A percentile compares a stretch with the other conserved stretches of the same genome.
Conservation (phyloP, 192 early-diverging fungal species). For the Irineochytrium annulatum region DNA sequence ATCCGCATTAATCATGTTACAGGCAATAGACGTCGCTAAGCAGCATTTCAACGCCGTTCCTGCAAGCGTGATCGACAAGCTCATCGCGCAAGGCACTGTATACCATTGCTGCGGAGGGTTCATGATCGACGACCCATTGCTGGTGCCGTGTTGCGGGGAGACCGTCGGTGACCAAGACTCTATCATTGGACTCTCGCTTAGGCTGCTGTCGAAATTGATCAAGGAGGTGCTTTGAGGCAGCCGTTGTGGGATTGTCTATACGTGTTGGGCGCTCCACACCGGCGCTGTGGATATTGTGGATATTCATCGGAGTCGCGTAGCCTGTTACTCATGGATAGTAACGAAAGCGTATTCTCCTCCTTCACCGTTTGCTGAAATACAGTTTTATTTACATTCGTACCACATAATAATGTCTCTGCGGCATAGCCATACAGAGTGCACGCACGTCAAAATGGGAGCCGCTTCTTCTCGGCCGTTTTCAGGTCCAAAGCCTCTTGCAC, state of each 20-base stretch:
- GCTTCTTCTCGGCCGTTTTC: constrained; percentile 32
- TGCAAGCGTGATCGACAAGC: constrained; percentile 31
- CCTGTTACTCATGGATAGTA: too few species aligned
- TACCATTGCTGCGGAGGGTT: constrained; percentile 48
- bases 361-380: too few species aligned
- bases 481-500: constrained; percentile 28
- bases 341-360: too few species aligned
- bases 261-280: too few species aligned
- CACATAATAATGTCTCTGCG: too few species aligned
- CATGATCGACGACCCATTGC: constrained; percentile 46
- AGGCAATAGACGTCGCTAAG: constrained; percentile 37
- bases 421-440: too few species aligned
- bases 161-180: constrained; percentile 47
- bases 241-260: too few species aligned
- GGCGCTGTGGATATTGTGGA: too few species aligned
- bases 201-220: too few species aligned
- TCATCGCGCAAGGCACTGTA: constrained; percentile 41
- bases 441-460: constrained; percentile 60
- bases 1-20: not conserved
- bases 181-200: constrained; percentile 47
- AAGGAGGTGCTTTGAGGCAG: too few species aligned
- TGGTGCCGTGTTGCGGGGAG: constrained; percentile 34
- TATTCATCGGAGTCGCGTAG: too few species aligned
- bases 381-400: too few species aligned
- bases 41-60: constrained; percentile 40